phyloP scores from a whole-genome alignment of 352 stramenopile genomes.

The Globisporangium alternatum region DNA sequence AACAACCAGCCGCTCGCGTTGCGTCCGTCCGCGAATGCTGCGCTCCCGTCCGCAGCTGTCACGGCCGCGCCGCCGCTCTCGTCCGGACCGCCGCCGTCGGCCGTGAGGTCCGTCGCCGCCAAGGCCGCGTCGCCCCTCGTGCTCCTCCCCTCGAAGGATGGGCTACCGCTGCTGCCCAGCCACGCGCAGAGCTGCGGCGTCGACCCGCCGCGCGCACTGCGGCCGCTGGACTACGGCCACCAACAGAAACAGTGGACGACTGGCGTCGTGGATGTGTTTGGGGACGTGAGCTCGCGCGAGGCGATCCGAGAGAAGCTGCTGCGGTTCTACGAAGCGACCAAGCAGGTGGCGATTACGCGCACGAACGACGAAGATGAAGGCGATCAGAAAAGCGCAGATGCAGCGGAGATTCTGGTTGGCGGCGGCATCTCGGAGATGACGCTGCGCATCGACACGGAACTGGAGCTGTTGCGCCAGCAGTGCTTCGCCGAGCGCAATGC shows the following conservation, averaged over 20 bases:
- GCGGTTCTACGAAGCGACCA: constrained; percentile 34
- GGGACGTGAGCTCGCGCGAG: constrained; percentile 23
- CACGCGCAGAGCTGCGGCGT: constrained; percentile 17
- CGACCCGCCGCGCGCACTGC: constrained; percentile 7
- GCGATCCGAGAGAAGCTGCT: constrained; percentile 42
- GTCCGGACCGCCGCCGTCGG: neutral
- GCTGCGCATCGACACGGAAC: constrained; percentile 71
- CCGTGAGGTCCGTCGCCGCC: neutral
- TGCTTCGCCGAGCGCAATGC: constrained; percentile 80
- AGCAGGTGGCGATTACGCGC: constrained; percentile 20
- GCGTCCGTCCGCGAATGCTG: constrained; percentile 1
- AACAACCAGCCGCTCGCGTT: constrained; percentile 18
- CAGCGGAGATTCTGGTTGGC: constrained; percentile 14
- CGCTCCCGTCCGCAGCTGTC: neutral
- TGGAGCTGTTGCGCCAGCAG: constrained; percentile 64
- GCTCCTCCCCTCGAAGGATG: constrained; percentile 13
- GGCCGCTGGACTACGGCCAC: neutral
- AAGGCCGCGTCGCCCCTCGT: neutral
- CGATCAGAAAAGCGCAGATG: neutral
- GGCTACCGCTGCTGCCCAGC: constrained; percentile 30
- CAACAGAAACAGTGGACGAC: neutral
- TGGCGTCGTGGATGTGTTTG: constrained; percentile 28
- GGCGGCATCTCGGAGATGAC: constrained; percentile 45
- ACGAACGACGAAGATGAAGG: neutral
- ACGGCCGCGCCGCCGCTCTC: neutral